Percentiles rank a stretch among this genome's conserved stretches.
Evolutionary conservation across 176 grass and related monocot genomes (phyloP).

Genomic region (Chrysopogon serrulatus): DNA sequence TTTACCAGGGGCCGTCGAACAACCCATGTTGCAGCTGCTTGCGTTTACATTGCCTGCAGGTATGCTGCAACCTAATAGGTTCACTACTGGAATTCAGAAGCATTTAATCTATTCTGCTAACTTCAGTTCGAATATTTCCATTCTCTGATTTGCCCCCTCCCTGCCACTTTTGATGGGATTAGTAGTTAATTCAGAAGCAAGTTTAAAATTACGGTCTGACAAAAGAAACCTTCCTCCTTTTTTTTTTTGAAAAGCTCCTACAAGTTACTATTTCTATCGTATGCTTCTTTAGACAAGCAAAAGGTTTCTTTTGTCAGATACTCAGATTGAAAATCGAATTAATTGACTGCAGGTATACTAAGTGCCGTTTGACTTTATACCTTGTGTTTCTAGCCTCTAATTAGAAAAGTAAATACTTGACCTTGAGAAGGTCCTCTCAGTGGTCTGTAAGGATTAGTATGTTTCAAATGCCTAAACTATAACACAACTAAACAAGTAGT

Average conservation of each 20-base stretch:
- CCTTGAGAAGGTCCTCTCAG: not conserved
- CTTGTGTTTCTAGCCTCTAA: not conserved
- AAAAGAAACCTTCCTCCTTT: not conserved
- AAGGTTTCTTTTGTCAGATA: not conserved
- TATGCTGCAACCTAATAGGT: conserved; percentile 16
- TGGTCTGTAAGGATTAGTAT: not conserved
- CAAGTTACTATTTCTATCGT: not conserved
- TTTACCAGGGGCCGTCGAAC: conserved; percentile 79
- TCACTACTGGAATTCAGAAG: not conserved
- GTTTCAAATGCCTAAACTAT: conserved; percentile 4
- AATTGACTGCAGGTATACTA: not conserved
- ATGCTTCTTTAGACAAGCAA: not conserved
- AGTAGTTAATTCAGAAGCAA: too few relatives aligned
- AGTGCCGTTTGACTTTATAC: not conserved
- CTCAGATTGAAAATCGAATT: not conserved
- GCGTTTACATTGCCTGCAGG: conserved; percentile 94
- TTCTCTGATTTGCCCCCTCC: not conserved
- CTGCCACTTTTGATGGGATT: not conserved
- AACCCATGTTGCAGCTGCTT: conserved; percentile 74
- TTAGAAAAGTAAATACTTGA: conserved; percentile 4
- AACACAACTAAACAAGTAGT: not conserved
- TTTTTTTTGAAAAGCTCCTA: not conserved
- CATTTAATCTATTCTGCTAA: not conserved
- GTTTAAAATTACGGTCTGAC: too few relatives aligned
- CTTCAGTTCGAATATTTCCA: not conserved